Evolutionary conservation across 2,329 filamentous ascomycete species (phyloP).

Genomic region (Myriangium duriaei): DNA sequence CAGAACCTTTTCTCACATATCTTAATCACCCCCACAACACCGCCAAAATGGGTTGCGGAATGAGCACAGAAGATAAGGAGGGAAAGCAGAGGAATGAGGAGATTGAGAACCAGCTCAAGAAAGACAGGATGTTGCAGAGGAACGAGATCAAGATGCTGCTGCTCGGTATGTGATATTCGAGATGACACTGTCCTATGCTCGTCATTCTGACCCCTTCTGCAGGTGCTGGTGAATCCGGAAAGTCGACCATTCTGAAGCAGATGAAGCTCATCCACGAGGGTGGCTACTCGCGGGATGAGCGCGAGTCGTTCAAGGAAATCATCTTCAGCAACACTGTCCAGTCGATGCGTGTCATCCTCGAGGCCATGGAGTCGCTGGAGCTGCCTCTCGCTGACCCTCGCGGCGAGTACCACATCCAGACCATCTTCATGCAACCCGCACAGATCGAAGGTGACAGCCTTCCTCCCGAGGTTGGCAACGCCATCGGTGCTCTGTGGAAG

Average conservation of each 20-base stretch:
- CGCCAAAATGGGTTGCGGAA: constrained; percentile 94
- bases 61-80: constrained; percentile 99
- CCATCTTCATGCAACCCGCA: constrained; percentile 95
- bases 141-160: constrained; percentile 99
- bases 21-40: constrained; percentile 14
- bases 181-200: constrained; percentile 14
- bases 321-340: constrained; percentile 61
- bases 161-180: constrained; percentile 55
- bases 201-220: constrained; percentile 20
- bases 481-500: constrained; percentile 86
- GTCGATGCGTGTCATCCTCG: constrained; percentile 57
- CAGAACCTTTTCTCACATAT: constrained; percentile 2
- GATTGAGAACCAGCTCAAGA: constrained; percentile 98
- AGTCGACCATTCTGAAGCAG: constrained; percentile 89
- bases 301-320: constrained; percentile 58
- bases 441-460: constrained; percentile 93
- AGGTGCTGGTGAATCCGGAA: constrained; percentile 97
- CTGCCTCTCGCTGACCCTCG: constrained; percentile 81
- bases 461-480: constrained; percentile 85
- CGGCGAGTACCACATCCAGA: constrained; percentile 95
- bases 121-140: constrained; percentile 95
- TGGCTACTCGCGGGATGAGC: constrained; percentile 85
- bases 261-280: constrained; percentile 99
- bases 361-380: constrained; percentile 57
- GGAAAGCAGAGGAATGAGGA: constrained; percentile 99